These are phyloP conservation scores for Bryum argenteum DNA, from an alignment of 225 moss, liverwort and hornwort species.

Conservation along the genomic window DNA sequence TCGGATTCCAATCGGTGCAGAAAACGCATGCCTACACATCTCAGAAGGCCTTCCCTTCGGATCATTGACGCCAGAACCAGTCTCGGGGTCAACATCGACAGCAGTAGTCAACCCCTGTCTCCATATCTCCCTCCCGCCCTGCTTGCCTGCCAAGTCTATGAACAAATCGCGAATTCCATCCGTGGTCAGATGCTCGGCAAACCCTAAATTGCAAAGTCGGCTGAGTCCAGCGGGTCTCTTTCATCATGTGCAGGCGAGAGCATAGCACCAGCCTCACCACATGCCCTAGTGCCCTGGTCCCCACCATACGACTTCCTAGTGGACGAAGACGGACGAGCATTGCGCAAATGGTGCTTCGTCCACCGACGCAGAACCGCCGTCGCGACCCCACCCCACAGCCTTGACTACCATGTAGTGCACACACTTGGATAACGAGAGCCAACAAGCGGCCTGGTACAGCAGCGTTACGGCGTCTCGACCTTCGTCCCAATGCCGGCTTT, in stretches of 20 bases:
- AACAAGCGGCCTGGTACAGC: slow-evolving; percentile 55
- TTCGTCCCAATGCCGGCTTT: slow-evolving; percentile 39
- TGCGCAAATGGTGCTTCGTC: slow-evolving; percentile 46
- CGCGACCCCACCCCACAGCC: slow-evolving; percentile 40
- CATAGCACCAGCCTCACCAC: slow-evolving; percentile 22
- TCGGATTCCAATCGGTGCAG: neutral
- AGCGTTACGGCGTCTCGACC: slow-evolving; percentile 43
- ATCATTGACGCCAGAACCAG: neutral
- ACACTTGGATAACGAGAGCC: slow-evolving; percentile 58
- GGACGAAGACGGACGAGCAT: slow-evolving; percentile 44
- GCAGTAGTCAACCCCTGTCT: neutral
- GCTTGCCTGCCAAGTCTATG: slow-evolving; percentile 13
- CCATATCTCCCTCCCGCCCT: neutral
- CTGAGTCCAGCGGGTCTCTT: slow-evolving; percentile 11
- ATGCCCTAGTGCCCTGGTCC: slow-evolving; percentile 25
- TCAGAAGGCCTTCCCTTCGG: neutral
- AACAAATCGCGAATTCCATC: slow-evolving; percentile 14
- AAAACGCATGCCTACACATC: neutral
- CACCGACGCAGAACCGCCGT: slow-evolving; percentile 31
- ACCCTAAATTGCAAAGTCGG: slow-evolving; percentile 1
- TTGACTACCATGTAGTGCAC: slow-evolving; percentile 48
- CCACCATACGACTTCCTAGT: slow-evolving; percentile 16
- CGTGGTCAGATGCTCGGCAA: neutral
- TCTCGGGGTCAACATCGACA: slow-evolving; percentile 2
- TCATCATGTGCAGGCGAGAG: slow-evolving; percentile 10